Evolutionary conservation across 1,139 yeast genomes (phyloP).

Genomic region (Saccharomyces pastorianus): DNA sequence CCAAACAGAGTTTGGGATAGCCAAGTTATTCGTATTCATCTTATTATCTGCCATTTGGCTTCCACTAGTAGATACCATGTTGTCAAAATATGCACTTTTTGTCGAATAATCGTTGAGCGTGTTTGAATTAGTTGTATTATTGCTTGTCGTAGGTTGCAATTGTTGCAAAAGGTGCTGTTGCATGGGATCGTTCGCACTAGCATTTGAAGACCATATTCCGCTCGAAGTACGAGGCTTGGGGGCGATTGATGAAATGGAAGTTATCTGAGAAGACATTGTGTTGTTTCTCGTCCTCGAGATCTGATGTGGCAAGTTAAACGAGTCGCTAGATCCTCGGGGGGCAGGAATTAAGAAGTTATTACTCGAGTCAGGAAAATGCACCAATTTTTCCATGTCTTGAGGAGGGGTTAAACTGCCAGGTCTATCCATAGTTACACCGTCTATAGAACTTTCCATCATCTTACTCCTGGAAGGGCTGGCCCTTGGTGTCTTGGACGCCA

Average conservation of each 20-base stretch:
- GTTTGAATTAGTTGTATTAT: conserved; percentile 9
- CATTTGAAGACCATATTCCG: conserved; percentile 22
- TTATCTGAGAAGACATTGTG: conserved; percentile 30
- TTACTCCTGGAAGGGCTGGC: neutral
- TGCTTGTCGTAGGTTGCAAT: conserved; percentile 10
- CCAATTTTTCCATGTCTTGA: conserved; percentile 19
- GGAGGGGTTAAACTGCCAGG: conserved; percentile 23
- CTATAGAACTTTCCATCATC: neutral
- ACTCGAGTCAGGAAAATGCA: conserved; percentile 25
- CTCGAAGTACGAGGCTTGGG: conserved; percentile 19
- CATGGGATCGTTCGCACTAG: conserved; percentile 6
- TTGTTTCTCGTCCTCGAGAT: conserved; percentile 30
- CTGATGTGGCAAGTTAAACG: conserved; percentile 18
- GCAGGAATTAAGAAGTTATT: conserved; percentile 13
- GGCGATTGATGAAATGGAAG: conserved; percentile 26
- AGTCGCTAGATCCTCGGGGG: conserved; percentile 27
- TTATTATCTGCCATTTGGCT: conserved; percentile 9
- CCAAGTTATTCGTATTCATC: conserved; percentile 10
- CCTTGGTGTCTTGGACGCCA: conserved; percentile 3
- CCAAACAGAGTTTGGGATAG: conserved; percentile 14
- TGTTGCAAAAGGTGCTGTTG: conserved; percentile 13
- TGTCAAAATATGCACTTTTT: conserved; percentile 16
- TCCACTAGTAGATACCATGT: conserved; percentile 1
- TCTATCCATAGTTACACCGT: conserved; percentile 6
- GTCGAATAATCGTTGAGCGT: conserved; percentile 18